Percentiles rank a stretch among this genome's conserved stretches.
These are phyloP conservation scores for Austroboletus olivaceoglutinosus DNA, from an alignment of 1,284 basidiomycete species.

Conservation along the genomic window DNA sequence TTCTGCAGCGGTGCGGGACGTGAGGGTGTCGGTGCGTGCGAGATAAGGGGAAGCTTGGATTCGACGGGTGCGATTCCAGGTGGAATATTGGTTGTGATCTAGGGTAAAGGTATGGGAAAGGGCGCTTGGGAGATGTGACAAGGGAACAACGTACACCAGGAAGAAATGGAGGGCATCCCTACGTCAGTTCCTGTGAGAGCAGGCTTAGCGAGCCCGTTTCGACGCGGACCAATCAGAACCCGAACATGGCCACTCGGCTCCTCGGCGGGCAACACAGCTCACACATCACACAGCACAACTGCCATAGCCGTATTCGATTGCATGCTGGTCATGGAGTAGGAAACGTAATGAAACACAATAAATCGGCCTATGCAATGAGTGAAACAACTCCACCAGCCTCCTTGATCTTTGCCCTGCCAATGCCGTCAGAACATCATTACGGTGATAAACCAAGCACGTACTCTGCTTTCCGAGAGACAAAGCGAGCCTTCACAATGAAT, in stretches of 20 bases:
- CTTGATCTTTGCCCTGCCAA: constrained; percentile 75
- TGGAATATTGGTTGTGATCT: constrained; percentile 52
- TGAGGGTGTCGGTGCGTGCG: constrained; percentile 47
- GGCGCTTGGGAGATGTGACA: background rate
- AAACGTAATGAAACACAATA: constrained; percentile 24
- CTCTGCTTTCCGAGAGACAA: constrained; percentile 88
- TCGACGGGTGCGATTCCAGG: constrained; percentile 54
- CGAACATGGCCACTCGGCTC: constrained; percentile 6
- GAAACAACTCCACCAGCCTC: constrained; percentile 92
- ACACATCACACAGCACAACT: constrained; percentile 4
- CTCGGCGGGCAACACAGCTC: too few relatives aligned
- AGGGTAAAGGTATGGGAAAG: background rate
- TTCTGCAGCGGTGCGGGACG: constrained; percentile 45
- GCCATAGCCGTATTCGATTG: background rate
- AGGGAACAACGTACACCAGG: constrained; percentile 33
- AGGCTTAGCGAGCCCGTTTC: background rate
- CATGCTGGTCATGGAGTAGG: constrained; percentile 16
- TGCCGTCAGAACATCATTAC: constrained; percentile 6
- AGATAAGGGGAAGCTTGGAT: constrained; percentile 49
- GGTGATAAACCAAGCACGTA: constrained; percentile 41
- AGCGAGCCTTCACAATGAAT: constrained; percentile 96
- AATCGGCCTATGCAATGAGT: constrained; percentile 73
- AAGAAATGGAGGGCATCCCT: constrained; percentile 33
- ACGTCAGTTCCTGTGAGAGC: constrained; percentile 1
- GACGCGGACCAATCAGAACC: constrained; percentile 13